A percentile compares a stretch with the other conserved stretches of the same genome.
phyloP scores from a whole-genome alignment of 208 protist species.

The Perkinsela sp. region DNA sequence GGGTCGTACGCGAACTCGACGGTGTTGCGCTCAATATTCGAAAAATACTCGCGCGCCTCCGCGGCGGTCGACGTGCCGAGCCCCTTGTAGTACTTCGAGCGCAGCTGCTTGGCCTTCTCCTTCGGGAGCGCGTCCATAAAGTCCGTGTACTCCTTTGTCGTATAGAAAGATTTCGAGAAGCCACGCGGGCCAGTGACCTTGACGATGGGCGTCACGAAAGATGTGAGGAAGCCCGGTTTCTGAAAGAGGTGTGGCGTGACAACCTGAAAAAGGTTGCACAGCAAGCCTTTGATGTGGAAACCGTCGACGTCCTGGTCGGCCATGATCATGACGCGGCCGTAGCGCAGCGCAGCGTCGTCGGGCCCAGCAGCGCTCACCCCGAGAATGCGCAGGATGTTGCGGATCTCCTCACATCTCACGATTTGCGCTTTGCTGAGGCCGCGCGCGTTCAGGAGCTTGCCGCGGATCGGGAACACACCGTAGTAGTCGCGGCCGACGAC shows the following conservation, averaged over 20 bases:
- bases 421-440: slow-evolving; percentile 68
- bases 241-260: slow-evolving; percentile 89
- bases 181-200: slow-evolving; percentile 67
- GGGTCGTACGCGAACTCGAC: slow-evolving; percentile 55
- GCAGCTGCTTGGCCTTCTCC: slow-evolving; percentile 4
- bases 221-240: slow-evolving; percentile 46
- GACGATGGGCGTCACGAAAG: slow-evolving; percentile 99
- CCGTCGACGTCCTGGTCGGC: slow-evolving; percentile 99
- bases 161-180: slow-evolving; percentile 81
- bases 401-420: slow-evolving; percentile 69
- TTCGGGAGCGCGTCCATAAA: slow-evolving; percentile 63
- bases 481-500: slow-evolving; percentile 79
- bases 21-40: slow-evolving; percentile 76
- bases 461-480: slow-evolving; percentile 88
- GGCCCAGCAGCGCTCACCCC: slow-evolving; percentile 48
- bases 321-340: slow-evolving; percentile 99
- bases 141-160: slow-evolving; percentile 81
- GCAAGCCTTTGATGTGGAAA: slow-evolving; percentile 99
- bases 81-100: slow-evolving; percentile 99
- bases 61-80: slow-evolving; percentile 78
- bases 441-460: slow-evolving; percentile 89
- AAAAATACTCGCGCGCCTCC: slow-evolving; percentile 99
- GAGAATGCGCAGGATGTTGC: slow-evolving; percentile 48
- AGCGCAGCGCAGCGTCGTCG: slow-evolving; percentile 65
- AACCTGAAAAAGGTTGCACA: slow-evolving; percentile 97